Conservation (phyloP, 192 early-diverging fungal species). For the Coemansia sp. region DNA sequence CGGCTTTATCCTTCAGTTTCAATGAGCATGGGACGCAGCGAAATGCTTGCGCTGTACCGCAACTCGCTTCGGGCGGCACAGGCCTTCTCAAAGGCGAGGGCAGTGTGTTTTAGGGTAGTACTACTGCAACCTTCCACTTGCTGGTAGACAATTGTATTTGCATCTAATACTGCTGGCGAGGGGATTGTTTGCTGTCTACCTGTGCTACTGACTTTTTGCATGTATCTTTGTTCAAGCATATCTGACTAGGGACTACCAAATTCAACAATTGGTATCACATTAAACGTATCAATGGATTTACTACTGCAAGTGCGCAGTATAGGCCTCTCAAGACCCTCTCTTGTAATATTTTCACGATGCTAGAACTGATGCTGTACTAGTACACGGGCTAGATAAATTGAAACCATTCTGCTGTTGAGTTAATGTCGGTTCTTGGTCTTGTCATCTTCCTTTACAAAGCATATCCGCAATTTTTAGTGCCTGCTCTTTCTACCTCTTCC, state of each 20-base stretch:
- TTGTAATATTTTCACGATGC: not conserved
- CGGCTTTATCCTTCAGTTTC: too few relatives aligned
- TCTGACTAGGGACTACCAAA: not conserved
- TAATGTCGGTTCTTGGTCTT: not conserved
- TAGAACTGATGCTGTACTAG: not conserved
- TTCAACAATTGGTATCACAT: not conserved
- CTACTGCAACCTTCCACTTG: not conserved
- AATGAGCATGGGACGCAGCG: slow-evolving; percentile 47
- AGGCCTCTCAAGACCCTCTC: not conserved
- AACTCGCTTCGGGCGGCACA: slow-evolving; percentile 69
- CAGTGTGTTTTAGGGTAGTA: not conserved
- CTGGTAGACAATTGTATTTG: not conserved
- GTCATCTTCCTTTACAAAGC: not conserved
- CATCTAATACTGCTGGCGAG: not conserved
- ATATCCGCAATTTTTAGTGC: not conserved
- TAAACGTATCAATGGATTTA: not conserved
- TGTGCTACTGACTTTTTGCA: not conserved
- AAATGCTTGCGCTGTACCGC: slow-evolving; percentile 76
- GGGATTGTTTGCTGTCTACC: not conserved
- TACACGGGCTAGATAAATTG: not conserved
- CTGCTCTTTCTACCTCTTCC: not conserved
- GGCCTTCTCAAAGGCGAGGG: not conserved
- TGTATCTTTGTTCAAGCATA: not conserved
- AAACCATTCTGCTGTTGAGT: not conserved
- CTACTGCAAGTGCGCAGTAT: not conserved